Evolutionary conservation across 306 rosid genomes (phyloP).

Genomic region (Hylodesmum podocarpum): DNA sequence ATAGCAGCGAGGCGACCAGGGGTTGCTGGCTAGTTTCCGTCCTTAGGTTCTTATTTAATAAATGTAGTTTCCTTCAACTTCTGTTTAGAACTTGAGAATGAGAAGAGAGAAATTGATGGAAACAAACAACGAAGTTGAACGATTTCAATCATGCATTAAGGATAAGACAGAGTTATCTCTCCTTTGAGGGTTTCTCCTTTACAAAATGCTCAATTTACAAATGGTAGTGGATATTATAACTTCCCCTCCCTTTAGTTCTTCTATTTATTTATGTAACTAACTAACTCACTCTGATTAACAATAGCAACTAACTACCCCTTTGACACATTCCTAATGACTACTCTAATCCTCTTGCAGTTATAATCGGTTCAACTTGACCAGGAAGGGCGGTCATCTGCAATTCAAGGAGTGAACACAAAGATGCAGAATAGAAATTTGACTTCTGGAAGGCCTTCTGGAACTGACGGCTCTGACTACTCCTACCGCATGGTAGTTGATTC

Average conservation of each 20-base stretch:
- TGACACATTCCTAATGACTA: not conserved
- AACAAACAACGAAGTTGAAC: not conserved
- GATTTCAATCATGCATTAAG: not conserved
- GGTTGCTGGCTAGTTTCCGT: no score
- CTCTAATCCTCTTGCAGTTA: not conserved
- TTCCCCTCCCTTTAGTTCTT: not conserved
- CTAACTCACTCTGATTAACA: not conserved
- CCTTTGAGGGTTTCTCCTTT: not conserved
- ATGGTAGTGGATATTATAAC: not conserved
- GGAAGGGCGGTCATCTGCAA: not conserved
- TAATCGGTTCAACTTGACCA: not conserved
- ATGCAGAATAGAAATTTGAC: constrained; percentile 2
- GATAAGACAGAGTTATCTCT: not conserved
- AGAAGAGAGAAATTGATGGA: not conserved
- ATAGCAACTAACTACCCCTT: not conserved
- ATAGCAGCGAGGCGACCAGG: no score
- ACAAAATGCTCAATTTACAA: not conserved
- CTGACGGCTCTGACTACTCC: constrained; percentile 84
- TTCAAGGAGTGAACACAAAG: not conserved
- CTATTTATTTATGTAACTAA: not conserved
- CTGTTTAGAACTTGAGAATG: not conserved
- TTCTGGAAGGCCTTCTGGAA: constrained; percentile 65
- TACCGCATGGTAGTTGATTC: constrained; percentile 94
- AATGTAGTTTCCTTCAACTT: not conserved
- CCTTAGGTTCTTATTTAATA: not conserved